These are phyloP conservation scores for Neurospora sp. DNA, from an alignment of 495 filamentous ascomycete genomes.

Conservation along the genomic window DNA sequence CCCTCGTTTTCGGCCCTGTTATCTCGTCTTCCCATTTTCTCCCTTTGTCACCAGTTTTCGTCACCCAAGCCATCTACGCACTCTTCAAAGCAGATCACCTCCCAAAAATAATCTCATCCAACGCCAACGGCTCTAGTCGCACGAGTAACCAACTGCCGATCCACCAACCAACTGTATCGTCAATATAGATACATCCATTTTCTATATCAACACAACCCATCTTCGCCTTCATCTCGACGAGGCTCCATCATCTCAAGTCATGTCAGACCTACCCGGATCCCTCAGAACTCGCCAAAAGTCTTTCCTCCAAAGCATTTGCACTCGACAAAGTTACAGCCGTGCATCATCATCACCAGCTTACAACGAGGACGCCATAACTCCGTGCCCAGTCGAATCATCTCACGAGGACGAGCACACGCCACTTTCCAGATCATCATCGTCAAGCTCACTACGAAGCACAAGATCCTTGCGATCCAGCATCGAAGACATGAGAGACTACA, in stretches of 20 bases:
- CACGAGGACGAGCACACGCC: background rate
- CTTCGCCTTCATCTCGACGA: background rate
- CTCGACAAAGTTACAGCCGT: background rate
- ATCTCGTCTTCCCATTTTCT: background rate
- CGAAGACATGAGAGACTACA: background rate
- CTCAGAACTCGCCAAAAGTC: background rate
- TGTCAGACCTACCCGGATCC: background rate
- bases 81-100: background rate
- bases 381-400: constrained; percentile 4
- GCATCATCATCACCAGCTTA: constrained; percentile 9
- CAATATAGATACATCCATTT: background rate
- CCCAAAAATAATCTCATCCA: background rate
- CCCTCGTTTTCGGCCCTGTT: background rate
- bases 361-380: constrained; percentile 16
- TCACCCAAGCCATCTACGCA: background rate
- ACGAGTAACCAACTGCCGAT: background rate
- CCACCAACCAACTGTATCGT: background rate
- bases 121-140: background rate
- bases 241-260: background rate
- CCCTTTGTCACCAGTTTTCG: background rate
- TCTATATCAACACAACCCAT: background rate
- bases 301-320: background rate
- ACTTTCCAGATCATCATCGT: background rate
- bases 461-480: background rate
- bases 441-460: background rate